A percentile compares a stretch with the other conserved stretches of the same genome.
These are phyloP conservation scores for Inga laurina DNA, from an alignment of 306 rosid species.

Conservation along the genomic window DNA sequence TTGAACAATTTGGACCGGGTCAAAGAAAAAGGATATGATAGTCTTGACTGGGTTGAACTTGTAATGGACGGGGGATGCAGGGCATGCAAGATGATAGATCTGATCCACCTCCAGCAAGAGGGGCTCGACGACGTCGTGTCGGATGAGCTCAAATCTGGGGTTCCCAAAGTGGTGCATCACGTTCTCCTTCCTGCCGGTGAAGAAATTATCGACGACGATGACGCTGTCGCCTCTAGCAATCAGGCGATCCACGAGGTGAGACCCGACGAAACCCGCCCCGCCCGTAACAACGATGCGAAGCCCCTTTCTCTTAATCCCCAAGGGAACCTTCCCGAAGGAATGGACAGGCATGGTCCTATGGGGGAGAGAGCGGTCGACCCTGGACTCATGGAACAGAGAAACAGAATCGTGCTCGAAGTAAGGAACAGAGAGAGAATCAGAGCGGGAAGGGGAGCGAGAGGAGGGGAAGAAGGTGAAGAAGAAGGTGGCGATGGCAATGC, in stretches of 20 bases:
- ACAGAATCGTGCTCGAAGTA: conserved; percentile 26
- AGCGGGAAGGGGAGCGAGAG: background rate
- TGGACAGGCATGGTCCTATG: conserved; percentile 22
- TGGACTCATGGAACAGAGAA: conserved; percentile 28
- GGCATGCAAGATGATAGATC: conserved; percentile 84
- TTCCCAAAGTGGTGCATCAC: conserved; percentile 78
- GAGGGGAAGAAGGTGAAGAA: conserved; percentile 45
- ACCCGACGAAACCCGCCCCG: conserved; percentile 77
- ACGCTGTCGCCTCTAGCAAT: conserved; percentile 76
- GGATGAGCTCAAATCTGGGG: conserved; percentile 71
- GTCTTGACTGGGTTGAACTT: conserved; percentile 81
- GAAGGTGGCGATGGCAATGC: conserved; percentile 67
- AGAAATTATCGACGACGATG: conserved; percentile 74
- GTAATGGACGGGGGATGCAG: conserved; percentile 78
- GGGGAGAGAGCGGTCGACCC: conserved; percentile 38
- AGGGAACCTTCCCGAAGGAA: conserved; percentile 62
- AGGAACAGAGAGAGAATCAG: conserved; percentile 35
- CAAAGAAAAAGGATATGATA: conserved; percentile 60
- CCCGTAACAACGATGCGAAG: conserved; percentile 76
- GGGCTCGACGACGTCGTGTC: conserved; percentile 82
- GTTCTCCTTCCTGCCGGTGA: conserved; percentile 73
- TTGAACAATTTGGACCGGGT: background rate
- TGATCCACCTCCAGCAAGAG: conserved; percentile 75
- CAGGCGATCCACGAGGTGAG: conserved; percentile 72
- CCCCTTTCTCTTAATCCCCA: conserved; percentile 64